These are phyloP conservation scores for Cladophialophora exuberans DNA, from an alignment of 2,329 filamentous ascomycete genomes.

Conservation along the genomic window DNA sequence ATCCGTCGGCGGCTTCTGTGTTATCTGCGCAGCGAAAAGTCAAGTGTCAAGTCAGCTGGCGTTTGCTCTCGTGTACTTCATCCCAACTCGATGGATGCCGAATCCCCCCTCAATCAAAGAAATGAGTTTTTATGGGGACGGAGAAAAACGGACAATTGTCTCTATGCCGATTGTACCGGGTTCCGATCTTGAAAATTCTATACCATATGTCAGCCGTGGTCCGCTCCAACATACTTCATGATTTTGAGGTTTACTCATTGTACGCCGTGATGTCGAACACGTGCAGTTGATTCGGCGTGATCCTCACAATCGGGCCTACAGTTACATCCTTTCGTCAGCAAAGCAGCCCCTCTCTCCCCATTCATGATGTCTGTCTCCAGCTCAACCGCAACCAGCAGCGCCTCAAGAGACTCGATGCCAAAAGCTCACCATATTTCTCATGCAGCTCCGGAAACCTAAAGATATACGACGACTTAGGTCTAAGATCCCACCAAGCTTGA, in stretches of 20 bases:
- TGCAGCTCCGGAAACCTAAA: constrained; percentile 9
- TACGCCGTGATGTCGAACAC: constrained; percentile 32
- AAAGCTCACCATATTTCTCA: constrained; percentile 14
- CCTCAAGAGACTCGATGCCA: background rate
- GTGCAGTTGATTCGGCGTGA: constrained; percentile 38
- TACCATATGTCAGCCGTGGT: too few relatives aligned
- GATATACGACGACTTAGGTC: constrained; percentile 12
- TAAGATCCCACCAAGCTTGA: constrained; percentile 29
- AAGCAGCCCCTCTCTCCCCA: too few relatives aligned
- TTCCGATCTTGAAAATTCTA: constrained; percentile 22
- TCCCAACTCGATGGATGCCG: background rate
- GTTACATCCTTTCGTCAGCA: background rate
- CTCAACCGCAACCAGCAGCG: too few relatives aligned
- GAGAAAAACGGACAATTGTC: constrained; percentile 5
- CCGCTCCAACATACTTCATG: too few relatives aligned
- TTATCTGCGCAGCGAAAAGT: too few relatives aligned
- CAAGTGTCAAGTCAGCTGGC: background rate
- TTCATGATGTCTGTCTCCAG: too few relatives aligned
- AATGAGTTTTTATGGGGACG: background rate
- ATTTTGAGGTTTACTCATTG: constrained; percentile 18
- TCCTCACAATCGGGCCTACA: constrained; percentile 38
- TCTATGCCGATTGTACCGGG: constrained; percentile 10
- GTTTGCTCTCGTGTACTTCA: too few relatives aligned
- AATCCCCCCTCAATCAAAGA: too few relatives aligned
- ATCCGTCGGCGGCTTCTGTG: constrained; percentile 6